Evolutionary conservation across 371 early-diverging fungal species (phyloP).

Genomic region (Mucor piriformis): DNA sequence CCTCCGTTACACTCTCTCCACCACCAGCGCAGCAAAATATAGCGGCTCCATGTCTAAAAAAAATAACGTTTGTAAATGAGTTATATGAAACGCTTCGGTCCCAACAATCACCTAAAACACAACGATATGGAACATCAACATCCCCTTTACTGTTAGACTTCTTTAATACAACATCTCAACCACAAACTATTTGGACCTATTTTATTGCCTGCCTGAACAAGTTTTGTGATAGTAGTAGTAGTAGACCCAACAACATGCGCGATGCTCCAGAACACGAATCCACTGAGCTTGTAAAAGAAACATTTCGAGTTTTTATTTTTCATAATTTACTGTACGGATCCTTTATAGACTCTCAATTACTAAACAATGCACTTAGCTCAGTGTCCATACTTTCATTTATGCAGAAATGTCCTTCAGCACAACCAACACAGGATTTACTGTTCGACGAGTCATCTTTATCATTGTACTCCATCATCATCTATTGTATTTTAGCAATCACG

Average conservation of each 20-base stretch:
- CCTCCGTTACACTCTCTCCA: background rate
- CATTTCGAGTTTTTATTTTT: slow-evolving; percentile 14
- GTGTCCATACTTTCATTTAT: slow-evolving; percentile 6
- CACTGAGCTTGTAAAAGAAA: slow-evolving; percentile 7
- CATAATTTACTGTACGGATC: slow-evolving; percentile 40
- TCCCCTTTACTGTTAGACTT: slow-evolving; percentile 42
- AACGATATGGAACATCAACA: slow-evolving; percentile 21
- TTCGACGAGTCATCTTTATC: background rate
- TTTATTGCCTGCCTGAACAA: slow-evolving; percentile 18
- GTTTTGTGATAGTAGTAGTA: background rate
- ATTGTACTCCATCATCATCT: slow-evolving; percentile 17
- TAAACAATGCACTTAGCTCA: slow-evolving; percentile 5
- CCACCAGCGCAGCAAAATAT: background rate
- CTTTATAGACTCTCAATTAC: slow-evolving; percentile 25
- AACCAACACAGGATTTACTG: background rate
- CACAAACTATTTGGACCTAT: slow-evolving; percentile 26
- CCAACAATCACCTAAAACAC: slow-evolving; percentile 6
- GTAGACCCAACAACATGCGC: background rate
- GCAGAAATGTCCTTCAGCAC: background rate
- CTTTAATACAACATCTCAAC: slow-evolving; percentile 35
- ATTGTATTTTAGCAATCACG: slow-evolving; percentile 36
- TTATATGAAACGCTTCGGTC: slow-evolving; percentile 13
- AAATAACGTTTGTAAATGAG: slow-evolving; percentile 19
- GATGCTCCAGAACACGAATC: background rate
- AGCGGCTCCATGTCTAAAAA: background rate